Conservation (phyloP, 805 yeast genomes). For the Lipomyces oligophaga region DNA sequence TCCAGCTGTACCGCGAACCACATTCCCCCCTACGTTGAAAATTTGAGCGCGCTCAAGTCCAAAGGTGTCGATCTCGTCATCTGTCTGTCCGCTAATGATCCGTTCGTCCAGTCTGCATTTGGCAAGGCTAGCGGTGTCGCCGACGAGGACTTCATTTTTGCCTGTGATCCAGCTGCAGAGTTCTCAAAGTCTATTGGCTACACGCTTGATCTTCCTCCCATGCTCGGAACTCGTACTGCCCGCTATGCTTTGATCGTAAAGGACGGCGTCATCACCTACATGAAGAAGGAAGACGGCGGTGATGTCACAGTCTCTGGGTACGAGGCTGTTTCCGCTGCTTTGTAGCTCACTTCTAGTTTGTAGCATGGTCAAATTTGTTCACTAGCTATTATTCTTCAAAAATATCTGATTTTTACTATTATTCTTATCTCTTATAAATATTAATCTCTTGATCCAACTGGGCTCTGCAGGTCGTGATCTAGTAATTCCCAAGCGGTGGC, state of each 20-base stretch:
- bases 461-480: no score
- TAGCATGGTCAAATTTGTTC: background rate
- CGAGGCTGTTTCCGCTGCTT: slow-evolving; percentile 44
- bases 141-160: slow-evolving; percentile 49
- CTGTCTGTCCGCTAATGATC: slow-evolving; percentile 64
- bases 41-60: slow-evolving; percentile 48
- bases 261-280: slow-evolving; percentile 51
- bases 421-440: background rate
- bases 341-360: slow-evolving; percentile 28
- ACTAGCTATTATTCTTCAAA: background rate
- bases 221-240: slow-evolving; percentile 56
- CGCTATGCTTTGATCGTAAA: slow-evolving; percentile 73
- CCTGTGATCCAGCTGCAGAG: slow-evolving; percentile 59
- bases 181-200: slow-evolving; percentile 61
- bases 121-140: slow-evolving; percentile 45
- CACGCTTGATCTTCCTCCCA: slow-evolving; percentile 52
- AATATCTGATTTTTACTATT: no score
- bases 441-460: no score
- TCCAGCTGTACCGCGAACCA: slow-evolving; percentile 57
- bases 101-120: slow-evolving; percentile 67
- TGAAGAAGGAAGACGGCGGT: slow-evolving; percentile 46
- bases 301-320: slow-evolving; percentile 46
- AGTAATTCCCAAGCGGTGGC: no score
- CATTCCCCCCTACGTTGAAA: slow-evolving; percentile 60
- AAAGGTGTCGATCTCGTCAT: slow-evolving; percentile 63